A percentile compares a stretch with the other conserved stretches of the same genome.
Evolutionary conservation across 768 basidiomycete species (phyloP).

Genomic region (Leccinum incarnatum): DNA sequence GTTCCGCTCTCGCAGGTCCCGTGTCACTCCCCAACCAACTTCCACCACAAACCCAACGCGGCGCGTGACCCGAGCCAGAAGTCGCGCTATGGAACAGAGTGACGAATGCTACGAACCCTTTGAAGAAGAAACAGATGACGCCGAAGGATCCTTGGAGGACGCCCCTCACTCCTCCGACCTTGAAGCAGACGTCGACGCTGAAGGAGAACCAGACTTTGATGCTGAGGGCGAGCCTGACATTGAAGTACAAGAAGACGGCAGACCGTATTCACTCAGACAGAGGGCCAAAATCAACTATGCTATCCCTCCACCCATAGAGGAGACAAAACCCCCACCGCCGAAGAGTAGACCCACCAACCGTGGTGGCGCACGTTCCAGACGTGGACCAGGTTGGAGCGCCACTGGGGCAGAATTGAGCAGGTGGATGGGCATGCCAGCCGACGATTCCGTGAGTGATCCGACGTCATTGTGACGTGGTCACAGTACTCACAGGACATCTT

Average conservation of each 20-base stretch:
- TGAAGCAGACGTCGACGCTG: slow-evolving; percentile 36
- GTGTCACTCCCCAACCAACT: slow-evolving; percentile 25
- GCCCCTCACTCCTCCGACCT: slow-evolving; percentile 41
- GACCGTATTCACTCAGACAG: slow-evolving; percentile 59
- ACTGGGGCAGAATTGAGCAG: slow-evolving; percentile 71
- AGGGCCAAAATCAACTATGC: slow-evolving; percentile 71
- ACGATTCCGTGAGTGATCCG: slow-evolving; percentile 58
- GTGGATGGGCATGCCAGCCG: slow-evolving; percentile 71
- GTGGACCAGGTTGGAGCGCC: slow-evolving; percentile 74
- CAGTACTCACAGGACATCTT: slow-evolving; percentile 2
- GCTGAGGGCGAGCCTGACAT: slow-evolving; percentile 37
- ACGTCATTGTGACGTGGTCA: not conserved
- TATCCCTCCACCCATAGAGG: slow-evolving; percentile 79
- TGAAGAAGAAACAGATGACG: slow-evolving; percentile 47
- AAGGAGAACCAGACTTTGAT: slow-evolving; percentile 39
- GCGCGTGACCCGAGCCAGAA: slow-evolving; percentile 27
- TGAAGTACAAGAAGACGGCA: slow-evolving; percentile 40
- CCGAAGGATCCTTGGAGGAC: slow-evolving; percentile 59
- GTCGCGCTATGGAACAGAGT: slow-evolving; percentile 34
- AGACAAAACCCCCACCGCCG: slow-evolving; percentile 43
- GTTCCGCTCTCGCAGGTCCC: slow-evolving; percentile 19
- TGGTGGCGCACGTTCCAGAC: slow-evolving; percentile 38
- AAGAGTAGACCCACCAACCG: slow-evolving; percentile 39
- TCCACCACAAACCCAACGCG: not conserved
- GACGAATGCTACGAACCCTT: slow-evolving; percentile 54